Conservation (phyloP, 2,329 filamentous ascomycete genomes). For the Diaporthe sp. region DNA sequence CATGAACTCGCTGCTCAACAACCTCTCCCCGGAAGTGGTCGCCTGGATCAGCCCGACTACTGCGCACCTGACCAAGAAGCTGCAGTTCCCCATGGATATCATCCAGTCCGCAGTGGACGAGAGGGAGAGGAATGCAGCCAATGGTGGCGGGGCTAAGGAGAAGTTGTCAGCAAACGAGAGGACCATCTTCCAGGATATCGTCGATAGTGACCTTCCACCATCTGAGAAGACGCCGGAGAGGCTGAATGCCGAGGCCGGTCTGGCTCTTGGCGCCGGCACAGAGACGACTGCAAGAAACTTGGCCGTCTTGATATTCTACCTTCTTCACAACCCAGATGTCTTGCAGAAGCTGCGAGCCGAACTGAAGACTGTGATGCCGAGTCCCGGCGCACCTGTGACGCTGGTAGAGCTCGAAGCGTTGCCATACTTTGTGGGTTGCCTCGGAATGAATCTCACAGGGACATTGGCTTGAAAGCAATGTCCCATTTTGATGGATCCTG, state of each 20-base stretch:
- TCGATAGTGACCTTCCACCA: background rate
- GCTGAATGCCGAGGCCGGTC: slow-evolving; percentile 10
- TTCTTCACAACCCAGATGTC: background rate
- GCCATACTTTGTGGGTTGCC: slow-evolving; percentile 9
- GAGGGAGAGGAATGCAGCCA: background rate
- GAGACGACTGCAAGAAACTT: slow-evolving; percentile 3
- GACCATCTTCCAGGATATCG: slow-evolving; percentile 15
- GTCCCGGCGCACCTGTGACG: background rate
- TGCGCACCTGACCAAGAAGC: background rate
- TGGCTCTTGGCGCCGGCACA: background rate
- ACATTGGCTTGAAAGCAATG: too few relatives aligned
- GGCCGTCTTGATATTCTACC: background rate
- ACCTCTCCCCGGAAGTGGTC: background rate
- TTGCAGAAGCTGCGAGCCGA: background rate
- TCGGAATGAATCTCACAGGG: background rate
- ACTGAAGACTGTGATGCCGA: background rate
- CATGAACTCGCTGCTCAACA: background rate
- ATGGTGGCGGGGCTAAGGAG: background rate
- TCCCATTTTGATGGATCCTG: background rate
- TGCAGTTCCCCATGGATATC: background rate
- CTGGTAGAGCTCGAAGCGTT: slow-evolving; percentile 14
- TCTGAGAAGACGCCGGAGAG: background rate
- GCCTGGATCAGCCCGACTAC: background rate
- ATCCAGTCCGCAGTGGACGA: background rate
- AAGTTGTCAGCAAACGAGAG: background rate